phyloP scores from a whole-genome alignment of 768 basidiomycete species.

The Boletus coccyginus region DNA sequence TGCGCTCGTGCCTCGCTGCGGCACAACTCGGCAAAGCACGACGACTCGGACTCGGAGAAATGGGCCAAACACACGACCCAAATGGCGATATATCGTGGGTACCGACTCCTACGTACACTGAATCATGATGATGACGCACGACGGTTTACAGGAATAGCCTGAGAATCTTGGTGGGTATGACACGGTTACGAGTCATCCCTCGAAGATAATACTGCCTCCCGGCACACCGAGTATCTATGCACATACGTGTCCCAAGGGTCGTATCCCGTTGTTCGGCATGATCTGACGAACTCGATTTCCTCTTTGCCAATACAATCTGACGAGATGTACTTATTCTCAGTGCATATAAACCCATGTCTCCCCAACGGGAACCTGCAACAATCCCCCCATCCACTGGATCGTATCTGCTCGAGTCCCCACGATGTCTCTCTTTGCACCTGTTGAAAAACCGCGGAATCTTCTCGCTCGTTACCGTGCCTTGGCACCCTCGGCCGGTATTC shows the following conservation, averaged over 20 bases:
- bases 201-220: background rate
- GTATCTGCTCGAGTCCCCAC: background rate
- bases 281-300: background rate
- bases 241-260: background rate
- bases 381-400: background rate
- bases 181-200: background rate
- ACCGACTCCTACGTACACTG: no score
- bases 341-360: background rate
- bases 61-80: no score
- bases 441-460: constrained; percentile 19
- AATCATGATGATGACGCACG: no score
- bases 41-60: no score
- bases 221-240: background rate
- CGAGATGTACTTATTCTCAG: background rate
- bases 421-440: constrained; percentile 5
- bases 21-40: no score
- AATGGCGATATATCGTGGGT: no score
- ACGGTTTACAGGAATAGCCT: no score
- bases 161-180: background rate
- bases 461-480: constrained; percentile 36
- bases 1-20: no score
- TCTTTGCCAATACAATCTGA: background rate
- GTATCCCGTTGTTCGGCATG: background rate
- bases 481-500: constrained; percentile 37
- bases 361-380: background rate